Evolutionary conservation across 768 basidiomycete species (phyloP).

Genomic region (Tulasnella sp.): DNA sequence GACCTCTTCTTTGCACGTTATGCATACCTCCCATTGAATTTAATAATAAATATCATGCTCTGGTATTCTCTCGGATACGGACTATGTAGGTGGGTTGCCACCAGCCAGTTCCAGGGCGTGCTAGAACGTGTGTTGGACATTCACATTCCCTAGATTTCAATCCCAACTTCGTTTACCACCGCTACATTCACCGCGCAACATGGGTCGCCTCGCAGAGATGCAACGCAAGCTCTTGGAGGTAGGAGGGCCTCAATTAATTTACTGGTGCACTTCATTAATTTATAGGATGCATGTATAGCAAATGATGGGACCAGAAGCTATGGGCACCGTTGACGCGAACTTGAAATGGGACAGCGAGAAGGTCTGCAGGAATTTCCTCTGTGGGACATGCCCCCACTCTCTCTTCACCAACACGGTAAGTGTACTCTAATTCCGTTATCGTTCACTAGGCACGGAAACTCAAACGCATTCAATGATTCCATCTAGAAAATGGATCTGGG

Average conservation of each 20-base stretch:
- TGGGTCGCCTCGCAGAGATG: constrained; percentile 96
- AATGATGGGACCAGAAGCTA: constrained; percentile 99
- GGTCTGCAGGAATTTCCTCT: constrained; percentile 96
- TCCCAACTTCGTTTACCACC: background rate
- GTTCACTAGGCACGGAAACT: background rate
- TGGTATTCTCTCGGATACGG: too few species aligned
- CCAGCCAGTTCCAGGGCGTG: too few species aligned
- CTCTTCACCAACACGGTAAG: constrained; percentile 95
- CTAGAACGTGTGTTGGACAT: too few species aligned
- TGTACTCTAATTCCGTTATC: constrained; percentile 1
- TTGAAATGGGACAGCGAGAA: constrained; percentile 92
- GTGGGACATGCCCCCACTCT: constrained; percentile 96
- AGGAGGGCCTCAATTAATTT: constrained; percentile 22
- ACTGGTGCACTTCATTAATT: background rate
- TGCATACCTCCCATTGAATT: too few species aligned
- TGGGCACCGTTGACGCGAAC: constrained; percentile 91
- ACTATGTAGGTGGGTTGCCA: too few species aligned
- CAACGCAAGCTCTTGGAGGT: constrained; percentile 83
- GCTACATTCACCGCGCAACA: constrained; percentile 25
- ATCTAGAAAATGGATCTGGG: constrained; percentile 98
- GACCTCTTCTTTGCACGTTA: too few species aligned
- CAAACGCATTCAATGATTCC: background rate
- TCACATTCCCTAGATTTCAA: too few species aligned
- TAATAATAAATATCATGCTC: too few species aligned
- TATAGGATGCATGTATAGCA: constrained; percentile 43